Evolutionary conservation across 2,329 filamentous ascomycete genomes (phyloP).

Genomic region (Fusarium scirpi): DNA sequence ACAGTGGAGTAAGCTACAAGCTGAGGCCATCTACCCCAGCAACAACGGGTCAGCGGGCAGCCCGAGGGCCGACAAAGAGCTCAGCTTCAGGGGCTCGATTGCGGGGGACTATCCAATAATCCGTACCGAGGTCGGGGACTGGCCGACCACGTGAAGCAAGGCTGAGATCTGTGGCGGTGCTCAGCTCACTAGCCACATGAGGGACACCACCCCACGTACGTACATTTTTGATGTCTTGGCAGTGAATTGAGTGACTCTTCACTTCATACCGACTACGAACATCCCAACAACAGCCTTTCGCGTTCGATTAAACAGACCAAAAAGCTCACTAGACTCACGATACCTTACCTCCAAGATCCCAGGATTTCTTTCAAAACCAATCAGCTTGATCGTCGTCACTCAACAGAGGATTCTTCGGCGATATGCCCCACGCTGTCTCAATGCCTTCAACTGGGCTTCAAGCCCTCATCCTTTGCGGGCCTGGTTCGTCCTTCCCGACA

Average conservation of each 20-base stretch:
- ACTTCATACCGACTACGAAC: slow-evolving; percentile 39
- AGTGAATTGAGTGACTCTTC: slow-evolving; percentile 48
- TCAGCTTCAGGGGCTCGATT: slow-evolving; percentile 45
- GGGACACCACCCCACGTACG: slow-evolving; percentile 41
- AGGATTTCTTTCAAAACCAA: not conserved
- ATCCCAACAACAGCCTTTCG: slow-evolving; percentile 23
- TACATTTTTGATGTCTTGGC: slow-evolving; percentile 46
- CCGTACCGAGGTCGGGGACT: slow-evolving; percentile 43
- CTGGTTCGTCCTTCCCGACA: slow-evolving; percentile 83
- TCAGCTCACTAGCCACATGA: slow-evolving; percentile 39
- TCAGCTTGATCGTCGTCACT: slow-evolving; percentile 1
- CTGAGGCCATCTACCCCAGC: slow-evolving; percentile 47
- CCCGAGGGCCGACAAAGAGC: slow-evolving; percentile 45
- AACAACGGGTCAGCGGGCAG: slow-evolving; percentile 41
- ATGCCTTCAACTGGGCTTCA: slow-evolving; percentile 83
- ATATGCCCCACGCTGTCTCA: slow-evolving; percentile 80
- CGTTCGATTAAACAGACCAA: slow-evolving; percentile 7
- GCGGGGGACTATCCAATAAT: slow-evolving; percentile 45
- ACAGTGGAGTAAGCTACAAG: slow-evolving; percentile 40
- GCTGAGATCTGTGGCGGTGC: slow-evolving; percentile 25
- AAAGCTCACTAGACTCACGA: not conserved
- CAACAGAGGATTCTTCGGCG: slow-evolving; percentile 26
- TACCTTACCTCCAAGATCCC: not conserved
- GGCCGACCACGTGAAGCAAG: slow-evolving; percentile 40
- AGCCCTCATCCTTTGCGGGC: slow-evolving; percentile 85